Percentiles rank a stretch among this genome's conserved stretches.
phyloP scores from a whole-genome alignment of 1,284 basidiomycete species.

The Phlebopus sp. region DNA sequence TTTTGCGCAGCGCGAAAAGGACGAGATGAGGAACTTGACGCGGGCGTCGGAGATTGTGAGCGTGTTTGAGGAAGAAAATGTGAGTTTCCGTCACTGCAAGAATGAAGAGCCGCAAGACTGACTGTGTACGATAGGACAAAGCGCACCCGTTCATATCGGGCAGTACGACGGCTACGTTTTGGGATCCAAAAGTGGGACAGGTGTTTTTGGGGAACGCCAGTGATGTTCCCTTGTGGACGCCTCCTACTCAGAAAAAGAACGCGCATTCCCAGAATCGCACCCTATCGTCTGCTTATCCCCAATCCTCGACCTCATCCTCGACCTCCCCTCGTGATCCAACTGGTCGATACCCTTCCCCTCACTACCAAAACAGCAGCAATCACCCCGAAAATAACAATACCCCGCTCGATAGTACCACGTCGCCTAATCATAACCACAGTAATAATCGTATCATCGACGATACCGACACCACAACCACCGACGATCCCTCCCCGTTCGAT shows the following conservation, averaged over 20 bases:
- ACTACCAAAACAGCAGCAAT: neutral
- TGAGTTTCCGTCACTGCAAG: constrained; percentile 5
- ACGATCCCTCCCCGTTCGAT: constrained; percentile 50
- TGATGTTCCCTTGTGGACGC: constrained; percentile 59
- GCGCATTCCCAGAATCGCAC: no score
- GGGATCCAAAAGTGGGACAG: constrained; percentile 57
- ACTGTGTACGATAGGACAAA: constrained; percentile 16
- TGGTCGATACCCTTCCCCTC: neutral
- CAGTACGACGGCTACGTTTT: constrained; percentile 41
- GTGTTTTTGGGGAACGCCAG: constrained; percentile 76
- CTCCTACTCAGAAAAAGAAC: constrained; percentile 18
- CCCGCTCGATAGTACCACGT: no score
- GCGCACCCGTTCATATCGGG: constrained; percentile 20
- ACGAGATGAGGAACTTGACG: constrained; percentile 89
- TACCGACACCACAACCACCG: constrained; percentile 18
- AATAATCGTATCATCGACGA: no score
- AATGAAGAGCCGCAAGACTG: neutral
- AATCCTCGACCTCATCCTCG: neutral
- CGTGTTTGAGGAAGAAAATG: constrained; percentile 28
- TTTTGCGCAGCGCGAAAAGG: constrained; percentile 76
- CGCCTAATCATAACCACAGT: no score
- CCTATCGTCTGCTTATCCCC: neutral
- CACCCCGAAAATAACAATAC: no score
- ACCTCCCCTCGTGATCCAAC: constrained; percentile 2
- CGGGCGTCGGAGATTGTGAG: constrained; percentile 77